Base-by-base conservation (phyloP, 441 rosid genomes). In the Euphorbia schlechtendalii region DNA sequence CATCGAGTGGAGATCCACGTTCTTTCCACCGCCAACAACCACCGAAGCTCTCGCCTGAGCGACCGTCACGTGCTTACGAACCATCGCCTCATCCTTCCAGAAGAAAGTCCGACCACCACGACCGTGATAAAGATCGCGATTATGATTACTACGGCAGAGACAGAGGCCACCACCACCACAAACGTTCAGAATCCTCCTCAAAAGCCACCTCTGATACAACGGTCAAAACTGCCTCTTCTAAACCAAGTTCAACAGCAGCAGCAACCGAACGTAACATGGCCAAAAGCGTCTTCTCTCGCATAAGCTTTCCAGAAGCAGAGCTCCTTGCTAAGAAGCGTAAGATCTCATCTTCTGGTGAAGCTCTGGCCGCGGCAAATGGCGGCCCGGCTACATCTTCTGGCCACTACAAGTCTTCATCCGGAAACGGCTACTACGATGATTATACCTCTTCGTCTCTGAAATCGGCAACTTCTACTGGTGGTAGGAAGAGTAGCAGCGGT, bases 281-380 rank as follows among this genome's bases (percentile, higher is more conserved):
- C 73, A 71, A 76, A 0, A 95, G 97, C 18, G 97, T 91, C 21
- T 95, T 95, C 84, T 91, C 97, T 60, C 89, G 98, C 72, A 92
- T 95, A 55, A 86, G 99, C 77, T 91, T 83, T 48, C 96, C 98
- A 0, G 98, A 83, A 64, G 88, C 59, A 67, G 96, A 86, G 32
- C 51, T 21, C 9, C 56, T 52, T 1, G 66, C 75, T 22, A 84
- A 86, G 80, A 91, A 87, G 74, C 81, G 87, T 20, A 79, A 72
- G 65, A 27, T 56, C 2, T 67, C 75, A 20, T 72, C 71, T 24
- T 66, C 68, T 0, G 20, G 64, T 24, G 71, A 58, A 48, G 53
- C 59, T 27, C 22, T 65, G 3, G 32, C 43, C 0, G 21, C 53
- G 0, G 32, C 15, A 5, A 66, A 24, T 1, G 22, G 45, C n/a